Evolutionary conservation across 2,329 filamentous ascomycete species (phyloP).

Genomic region (Kalaharituber pfeilii): DNA sequence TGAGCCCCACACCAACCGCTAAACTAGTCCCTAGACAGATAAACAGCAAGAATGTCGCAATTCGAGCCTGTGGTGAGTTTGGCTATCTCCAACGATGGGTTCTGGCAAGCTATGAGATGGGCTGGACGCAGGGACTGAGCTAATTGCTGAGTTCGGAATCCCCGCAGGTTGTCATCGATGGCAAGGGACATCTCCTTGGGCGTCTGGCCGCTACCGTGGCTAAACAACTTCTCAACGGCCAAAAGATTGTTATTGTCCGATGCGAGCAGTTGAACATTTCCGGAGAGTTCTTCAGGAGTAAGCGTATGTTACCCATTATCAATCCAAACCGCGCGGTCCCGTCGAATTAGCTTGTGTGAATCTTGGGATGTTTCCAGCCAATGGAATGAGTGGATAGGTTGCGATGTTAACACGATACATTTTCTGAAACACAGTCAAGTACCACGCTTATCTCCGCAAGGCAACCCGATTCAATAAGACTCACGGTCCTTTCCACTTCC

Average conservation of each 20-base stretch:
- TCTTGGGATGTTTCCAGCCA: neutral
- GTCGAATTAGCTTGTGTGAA: neutral
- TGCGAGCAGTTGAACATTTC: conserved; percentile 99
- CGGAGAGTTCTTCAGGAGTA: conserved; percentile 99
- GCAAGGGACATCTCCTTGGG: conserved; percentile 99
- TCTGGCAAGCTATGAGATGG: neutral
- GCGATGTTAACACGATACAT: no score
- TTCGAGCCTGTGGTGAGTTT: conserved; percentile 54
- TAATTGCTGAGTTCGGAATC: conserved; percentile 8
- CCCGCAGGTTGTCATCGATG: conserved; percentile 86
- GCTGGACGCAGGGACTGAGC: conserved; percentile 3
- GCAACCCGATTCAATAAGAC: conserved; percentile 99
- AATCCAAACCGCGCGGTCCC: conserved; percentile 18
- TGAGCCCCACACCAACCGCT: neutral
- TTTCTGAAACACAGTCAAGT: conserved; percentile 94
- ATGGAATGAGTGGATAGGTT: no score
- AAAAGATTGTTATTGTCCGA: conserved; percentile 98
- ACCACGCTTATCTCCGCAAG: conserved; percentile 99
- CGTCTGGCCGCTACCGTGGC: conserved; percentile 94
- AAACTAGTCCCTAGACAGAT: conserved; percentile 5
- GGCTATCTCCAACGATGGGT: neutral
- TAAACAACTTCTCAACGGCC: conserved; percentile 96
- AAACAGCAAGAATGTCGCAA: conserved; percentile 42
- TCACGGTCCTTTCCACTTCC: conserved; percentile 99
- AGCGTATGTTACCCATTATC: conserved; percentile 88